Evolutionary conservation across 1,139 yeast species (phyloP), one percentile per base, ranked within the genome.

Genomic region (Yamadazyma triangularis): DNA sequence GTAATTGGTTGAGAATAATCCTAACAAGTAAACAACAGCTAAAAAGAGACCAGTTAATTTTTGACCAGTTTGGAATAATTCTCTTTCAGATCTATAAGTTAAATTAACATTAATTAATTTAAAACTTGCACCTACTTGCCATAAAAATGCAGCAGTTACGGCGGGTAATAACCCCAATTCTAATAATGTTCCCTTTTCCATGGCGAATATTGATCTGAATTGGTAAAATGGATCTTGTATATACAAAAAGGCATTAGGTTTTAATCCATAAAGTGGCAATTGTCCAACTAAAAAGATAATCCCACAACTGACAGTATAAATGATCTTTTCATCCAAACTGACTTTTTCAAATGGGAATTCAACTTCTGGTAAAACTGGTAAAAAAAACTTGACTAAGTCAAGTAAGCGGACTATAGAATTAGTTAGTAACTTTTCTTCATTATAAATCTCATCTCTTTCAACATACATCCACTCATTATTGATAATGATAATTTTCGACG

Each of bases 81-180:
- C 87, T 59, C 96, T 79, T 56, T 89, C 96, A 21, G 70, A 48
- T 52, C 81, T 71, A 37, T 71, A 60, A 41, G 71, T 72, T 52
- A 86, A 82, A 61, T 87, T 84, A 45, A 87, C 93, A 51, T 79
- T 83, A 50, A 87, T 58, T 30, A 75, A 47, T 51, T 72, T 80
- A 37, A 77, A 63, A 32, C 95, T 95, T 13, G 93, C 94, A 27
- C 83, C 70, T 28, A 86, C 57, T 70, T 89, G 96, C 77, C 94
- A 73, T 31, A 83, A 51, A 44, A 86, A 70, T 13, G 82, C 96
- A 27, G 91, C 64, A 25, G 85, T 71, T 34, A 78, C 51, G 30
- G 78, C 59, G 14, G 88, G 87, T 44, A 79, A 64, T 42, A 85
- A 73, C 38, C 96, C 95, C 50, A 91, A 79, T 62, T 88, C 96